These are phyloP conservation scores for Eimeria maxima DNA, from an alignment of 169 alveolate genomes.

Conservation along the genomic window DNA sequence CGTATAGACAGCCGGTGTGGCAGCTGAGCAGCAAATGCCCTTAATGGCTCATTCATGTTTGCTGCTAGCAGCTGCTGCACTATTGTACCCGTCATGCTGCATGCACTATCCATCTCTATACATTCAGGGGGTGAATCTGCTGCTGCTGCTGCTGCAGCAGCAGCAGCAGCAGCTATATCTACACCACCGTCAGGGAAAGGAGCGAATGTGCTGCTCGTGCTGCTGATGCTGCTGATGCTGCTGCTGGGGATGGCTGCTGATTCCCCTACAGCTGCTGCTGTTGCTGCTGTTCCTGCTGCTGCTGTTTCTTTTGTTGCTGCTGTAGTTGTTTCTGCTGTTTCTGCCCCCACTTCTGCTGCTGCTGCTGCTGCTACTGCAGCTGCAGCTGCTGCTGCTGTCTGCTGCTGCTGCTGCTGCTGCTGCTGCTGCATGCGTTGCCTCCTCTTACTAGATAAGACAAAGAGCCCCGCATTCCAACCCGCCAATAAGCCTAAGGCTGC, in stretches of 20 bases:
- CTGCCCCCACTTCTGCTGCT: too few relatives aligned
- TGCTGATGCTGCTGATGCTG: too few relatives aligned
- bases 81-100: not conserved
- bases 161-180: not conserved
- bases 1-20: not conserved
- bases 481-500: slow-evolving; percentile 96
- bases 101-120: not conserved
- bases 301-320: not conserved
- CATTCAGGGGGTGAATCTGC: not conserved
- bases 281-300: not conserved
- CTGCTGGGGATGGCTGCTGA: too few relatives aligned
- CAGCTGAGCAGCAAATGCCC: slow-evolving; percentile 24
- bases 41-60: not conserved
- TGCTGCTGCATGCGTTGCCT: slow-evolving; percentile 7
- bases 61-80: not conserved
- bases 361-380: too few relatives aligned
- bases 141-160: slow-evolving; percentile 19
- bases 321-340: not conserved
- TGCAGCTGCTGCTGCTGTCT: too few relatives aligned
- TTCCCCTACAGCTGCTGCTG: too few relatives aligned
- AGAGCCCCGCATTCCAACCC: slow-evolving; percentile 95
- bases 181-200: too few relatives aligned
- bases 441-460: not conserved
- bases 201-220: too few relatives aligned
- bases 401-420: not conserved